Conservation (phyloP, 1,284 basidiomycete genomes). For the Naganishia sp. region DNA sequence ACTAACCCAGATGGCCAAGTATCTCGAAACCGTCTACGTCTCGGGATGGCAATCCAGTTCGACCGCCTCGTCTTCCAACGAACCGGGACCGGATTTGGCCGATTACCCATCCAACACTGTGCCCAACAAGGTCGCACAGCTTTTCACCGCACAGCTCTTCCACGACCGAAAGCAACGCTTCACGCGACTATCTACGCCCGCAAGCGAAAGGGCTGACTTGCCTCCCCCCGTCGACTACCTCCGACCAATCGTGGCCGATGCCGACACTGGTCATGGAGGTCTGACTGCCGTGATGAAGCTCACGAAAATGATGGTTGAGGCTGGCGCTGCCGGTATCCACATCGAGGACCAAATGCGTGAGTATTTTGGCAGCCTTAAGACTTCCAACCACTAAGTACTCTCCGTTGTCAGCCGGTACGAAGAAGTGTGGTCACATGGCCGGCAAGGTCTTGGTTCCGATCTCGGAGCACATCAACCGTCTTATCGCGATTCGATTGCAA, state of each 20-base stretch:
- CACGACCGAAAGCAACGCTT: constrained; percentile 69
- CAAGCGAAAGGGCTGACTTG: constrained; percentile 62
- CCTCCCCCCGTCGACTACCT: constrained; percentile 72
- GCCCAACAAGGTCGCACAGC: constrained; percentile 64
- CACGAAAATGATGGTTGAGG: constrained; percentile 76
- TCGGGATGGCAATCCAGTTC: constrained; percentile 93
- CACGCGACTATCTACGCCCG: constrained; percentile 55
- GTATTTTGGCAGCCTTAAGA: background rate
- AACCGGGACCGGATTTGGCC: constrained; percentile 96
- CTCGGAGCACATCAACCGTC: constrained; percentile 75
- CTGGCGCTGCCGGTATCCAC: constrained; percentile 71
- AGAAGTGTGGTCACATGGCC: constrained; percentile 69
- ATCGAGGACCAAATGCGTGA: constrained; percentile 71
- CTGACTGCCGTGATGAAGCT: constrained; percentile 94
- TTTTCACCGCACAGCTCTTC: constrained; percentile 66
- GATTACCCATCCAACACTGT: constrained; percentile 67
- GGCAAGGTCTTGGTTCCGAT: constrained; percentile 70
- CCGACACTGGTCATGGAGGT: constrained; percentile 70
- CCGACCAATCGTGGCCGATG: constrained; percentile 90
- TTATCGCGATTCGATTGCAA: constrained; percentile 73
- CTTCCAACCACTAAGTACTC: background rate
- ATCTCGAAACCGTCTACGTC: constrained; percentile 93
- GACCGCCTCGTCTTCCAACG: constrained; percentile 89
- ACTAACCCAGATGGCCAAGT: constrained; percentile 88
- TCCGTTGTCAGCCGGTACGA: constrained; percentile 43